Evolutionary conservation across 164 flowering plant genomes (phyloP).

Genomic region (Vitis cinerea): DNA sequence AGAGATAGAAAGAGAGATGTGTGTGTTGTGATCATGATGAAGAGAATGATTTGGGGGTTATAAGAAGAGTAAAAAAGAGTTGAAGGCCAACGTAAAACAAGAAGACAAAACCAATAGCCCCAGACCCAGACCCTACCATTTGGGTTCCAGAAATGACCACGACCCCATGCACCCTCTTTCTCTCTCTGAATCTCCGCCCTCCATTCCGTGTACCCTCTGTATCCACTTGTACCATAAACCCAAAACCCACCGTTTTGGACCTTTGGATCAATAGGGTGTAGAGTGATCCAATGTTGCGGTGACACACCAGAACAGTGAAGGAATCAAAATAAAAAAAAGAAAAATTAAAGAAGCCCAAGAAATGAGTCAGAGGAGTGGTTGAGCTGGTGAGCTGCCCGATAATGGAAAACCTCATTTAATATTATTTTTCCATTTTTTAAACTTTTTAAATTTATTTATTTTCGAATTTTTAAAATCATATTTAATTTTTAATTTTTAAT

Average conservation of each 20-base stretch:
- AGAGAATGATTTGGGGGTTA: conserved; percentile 36
- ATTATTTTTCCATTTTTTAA: conserved; percentile 1
- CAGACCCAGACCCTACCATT: conserved; percentile 28
- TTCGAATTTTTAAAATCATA: not conserved
- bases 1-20: not conserved
- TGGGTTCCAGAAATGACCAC: conserved; percentile 43
- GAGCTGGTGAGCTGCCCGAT: conserved; percentile 52
- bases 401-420: conserved; percentile 29
- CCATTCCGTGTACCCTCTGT: not conserved
- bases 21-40: conserved; percentile 14
- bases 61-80: conserved; percentile 23
- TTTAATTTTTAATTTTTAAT: not conserved
- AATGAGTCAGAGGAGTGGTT: conserved; percentile 66
- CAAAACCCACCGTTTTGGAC: conserved; percentile 18
- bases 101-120: conserved; percentile 27
- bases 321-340: conserved; percentile 18
- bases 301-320: conserved; percentile 11
- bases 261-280: conserved; percentile 18
- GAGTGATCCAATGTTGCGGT: conserved; percentile 2
- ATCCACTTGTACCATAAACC: not conserved
- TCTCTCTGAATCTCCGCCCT: not conserved
- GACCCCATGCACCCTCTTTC: conserved; percentile 25
- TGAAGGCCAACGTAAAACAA: conserved; percentile 15
- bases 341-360: conserved; percentile 13
- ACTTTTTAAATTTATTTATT: not conserved